Base-by-base conservation (phyloP, 2,329 filamentous ascomycete genomes). In the Coniochaeta ligniaria region DNA sequence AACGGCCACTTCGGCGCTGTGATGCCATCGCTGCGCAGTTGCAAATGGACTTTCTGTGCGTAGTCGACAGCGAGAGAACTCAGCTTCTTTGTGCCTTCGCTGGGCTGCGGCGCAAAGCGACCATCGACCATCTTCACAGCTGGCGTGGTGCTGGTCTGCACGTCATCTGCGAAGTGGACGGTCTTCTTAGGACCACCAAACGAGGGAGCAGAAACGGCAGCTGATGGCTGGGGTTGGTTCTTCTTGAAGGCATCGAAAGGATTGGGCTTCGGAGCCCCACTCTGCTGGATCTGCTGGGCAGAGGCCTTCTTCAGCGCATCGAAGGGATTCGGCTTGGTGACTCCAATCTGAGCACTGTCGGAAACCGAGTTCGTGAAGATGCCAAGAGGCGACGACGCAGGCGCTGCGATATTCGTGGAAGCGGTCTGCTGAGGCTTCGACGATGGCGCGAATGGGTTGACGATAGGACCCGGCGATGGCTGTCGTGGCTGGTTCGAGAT, bases 11-110 rank as follows among this genome's bases (percentile, higher is more conserved):
- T 67, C 3, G 84, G 83, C 14, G 83, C 78, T 31, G 68, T 72
- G 58, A 87, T 80, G 31, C 76, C 76, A 67, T 86, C 83, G 63
- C 78, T 80, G n/a, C 75, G 74, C 2, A 88, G 73, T 61, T 81
- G 80, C 9, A 76, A 73, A 61, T 79, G 75, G 33, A 88, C 83
- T 61, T 76, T 80, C 59, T 72, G 76, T 11, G 83, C 80, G 64
- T 78, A 80, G 24, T 71, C 66, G 58, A 59, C 68, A 14, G 68
- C 68, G 55, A 70, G 66, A 43, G 58, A 45, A 55, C 65, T 65
- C 43, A 68, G 45, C 63, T 70, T 35, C 54, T 65, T 64, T 31
- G 66, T 70, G 14, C 62, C 59, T 43, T 68, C 63, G 38, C 45
- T 63, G 9, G 66, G 64, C 33, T 63, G 58, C 14, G 58, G 47